Evolutionary conservation across 306 rosid species (phyloP).

Genomic region (Cucurbita ficifolia): DNA sequence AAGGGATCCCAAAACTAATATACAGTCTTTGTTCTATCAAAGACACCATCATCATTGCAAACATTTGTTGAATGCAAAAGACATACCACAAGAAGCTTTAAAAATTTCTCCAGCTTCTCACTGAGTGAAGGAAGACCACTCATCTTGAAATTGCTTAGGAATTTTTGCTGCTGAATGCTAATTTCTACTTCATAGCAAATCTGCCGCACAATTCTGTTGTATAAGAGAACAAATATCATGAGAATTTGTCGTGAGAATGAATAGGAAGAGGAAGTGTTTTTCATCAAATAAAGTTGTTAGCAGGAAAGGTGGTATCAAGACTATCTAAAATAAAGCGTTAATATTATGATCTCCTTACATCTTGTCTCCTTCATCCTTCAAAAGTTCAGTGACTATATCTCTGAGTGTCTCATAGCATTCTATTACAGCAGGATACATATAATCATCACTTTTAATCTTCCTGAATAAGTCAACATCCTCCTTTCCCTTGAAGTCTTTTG

Average conservation of each 20-base stretch:
- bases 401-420: conserved; percentile 84
- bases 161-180: conserved; percentile 14
- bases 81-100: conserved; percentile 49
- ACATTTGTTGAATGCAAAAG: neutral
- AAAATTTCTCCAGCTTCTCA: conserved; percentile 74
- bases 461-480: conserved; percentile 57
- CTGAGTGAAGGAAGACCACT: conserved; percentile 68
- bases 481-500: conserved; percentile 71
- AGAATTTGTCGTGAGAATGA: neutral
- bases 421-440: conserved; percentile 75
- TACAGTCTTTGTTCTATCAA: neutral
- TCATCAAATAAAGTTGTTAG: neutral
- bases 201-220: conserved; percentile 31
- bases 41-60: neutral
- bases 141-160: conserved; percentile 59
- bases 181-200: conserved; percentile 30
- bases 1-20: neutral
- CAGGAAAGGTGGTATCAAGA: neutral
- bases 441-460: conserved; percentile 55
- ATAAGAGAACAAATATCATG: conserved; percentile 9
- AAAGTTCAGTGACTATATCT: conserved; percentile 42
- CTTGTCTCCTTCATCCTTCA: conserved; percentile 37
- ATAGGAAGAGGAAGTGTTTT: neutral
- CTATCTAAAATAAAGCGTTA: neutral
- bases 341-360: conserved; percentile 31